These are phyloP conservation scores for Ascochyta rabiei DNA, from an alignment of 2,329 filamentous ascomycete species.

Conservation along the genomic window DNA sequence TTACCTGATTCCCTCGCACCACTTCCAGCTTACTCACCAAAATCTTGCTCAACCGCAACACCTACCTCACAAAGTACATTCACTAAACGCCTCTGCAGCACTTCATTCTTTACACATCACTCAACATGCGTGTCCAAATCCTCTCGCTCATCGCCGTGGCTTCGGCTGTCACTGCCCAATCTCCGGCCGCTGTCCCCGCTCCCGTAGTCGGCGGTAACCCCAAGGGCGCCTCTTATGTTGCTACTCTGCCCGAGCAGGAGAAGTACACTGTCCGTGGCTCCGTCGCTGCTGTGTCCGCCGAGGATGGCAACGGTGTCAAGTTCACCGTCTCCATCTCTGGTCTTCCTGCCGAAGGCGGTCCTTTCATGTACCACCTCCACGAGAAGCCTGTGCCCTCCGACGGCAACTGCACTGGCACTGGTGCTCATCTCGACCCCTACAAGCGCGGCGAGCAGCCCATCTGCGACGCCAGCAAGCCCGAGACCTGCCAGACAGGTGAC, in stretches of 20 bases:
- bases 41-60: background rate
- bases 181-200: slow-evolving; percentile 37
- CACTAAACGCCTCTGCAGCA: slow-evolving; percentile 19
- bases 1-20: background rate
- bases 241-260: slow-evolving; percentile 43
- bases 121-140: slow-evolving; percentile 42
- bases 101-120: slow-evolving; percentile 15
- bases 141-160: slow-evolving; percentile 39
- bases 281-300: slow-evolving; percentile 39
- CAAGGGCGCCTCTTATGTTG: slow-evolving; percentile 47
- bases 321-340: slow-evolving; percentile 50
- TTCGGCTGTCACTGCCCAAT: slow-evolving; percentile 38
- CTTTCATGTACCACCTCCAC: slow-evolving; percentile 57
- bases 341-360: slow-evolving; percentile 51
- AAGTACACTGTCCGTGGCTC: slow-evolving; percentile 44
- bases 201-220: slow-evolving; percentile 47
- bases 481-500: slow-evolving; percentile 54
- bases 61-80: background rate
- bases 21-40: background rate
- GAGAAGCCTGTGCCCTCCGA: slow-evolving; percentile 49
- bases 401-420: slow-evolving; percentile 53
- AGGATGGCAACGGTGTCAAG: slow-evolving; percentile 48
- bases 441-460: slow-evolving; percentile 46
- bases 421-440: slow-evolving; percentile 53
- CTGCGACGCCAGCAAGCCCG: slow-evolving; percentile 46